Percentiles rank a stretch among this genome's conserved stretches.
Evolutionary conservation across 306 rosid species (phyloP).

Genomic region (Pachyrhizus erosus): DNA sequence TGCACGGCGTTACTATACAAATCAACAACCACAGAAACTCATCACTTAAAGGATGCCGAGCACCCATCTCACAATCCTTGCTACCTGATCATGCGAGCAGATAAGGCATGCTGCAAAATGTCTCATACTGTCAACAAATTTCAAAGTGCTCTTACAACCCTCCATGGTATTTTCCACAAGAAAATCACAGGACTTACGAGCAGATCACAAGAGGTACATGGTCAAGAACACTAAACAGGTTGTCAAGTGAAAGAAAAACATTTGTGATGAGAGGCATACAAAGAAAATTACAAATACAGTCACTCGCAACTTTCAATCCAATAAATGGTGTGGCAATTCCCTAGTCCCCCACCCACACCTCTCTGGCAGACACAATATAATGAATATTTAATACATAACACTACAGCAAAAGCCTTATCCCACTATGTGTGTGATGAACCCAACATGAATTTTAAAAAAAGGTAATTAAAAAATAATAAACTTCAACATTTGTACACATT

Average conservation of each 20-base stretch:
- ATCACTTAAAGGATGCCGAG: too few relatives aligned
- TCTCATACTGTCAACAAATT: background rate
- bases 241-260: background rate
- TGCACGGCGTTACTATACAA: background rate
- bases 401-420: background rate
- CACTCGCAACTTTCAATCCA: background rate
- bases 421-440: background rate
- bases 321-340: background rate
- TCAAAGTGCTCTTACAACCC: background rate
- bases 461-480: background rate
- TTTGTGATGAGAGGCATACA: background rate
- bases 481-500: background rate
- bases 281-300: background rate
- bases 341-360: background rate
- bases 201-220: background rate
- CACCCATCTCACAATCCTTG: background rate
- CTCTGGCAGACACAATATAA: background rate
- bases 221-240: background rate
- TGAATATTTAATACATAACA: constrained; percentile 18
- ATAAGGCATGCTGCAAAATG: constrained; percentile 1
- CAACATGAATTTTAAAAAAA: background rate
- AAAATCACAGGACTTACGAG: background rate
- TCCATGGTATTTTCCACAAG: background rate
- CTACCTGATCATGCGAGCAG: background rate
- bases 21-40: background rate